These are phyloP conservation scores for Calonectria crousiana DNA, from an alignment of 2,329 filamentous ascomycete species.

Conservation along the genomic window DNA sequence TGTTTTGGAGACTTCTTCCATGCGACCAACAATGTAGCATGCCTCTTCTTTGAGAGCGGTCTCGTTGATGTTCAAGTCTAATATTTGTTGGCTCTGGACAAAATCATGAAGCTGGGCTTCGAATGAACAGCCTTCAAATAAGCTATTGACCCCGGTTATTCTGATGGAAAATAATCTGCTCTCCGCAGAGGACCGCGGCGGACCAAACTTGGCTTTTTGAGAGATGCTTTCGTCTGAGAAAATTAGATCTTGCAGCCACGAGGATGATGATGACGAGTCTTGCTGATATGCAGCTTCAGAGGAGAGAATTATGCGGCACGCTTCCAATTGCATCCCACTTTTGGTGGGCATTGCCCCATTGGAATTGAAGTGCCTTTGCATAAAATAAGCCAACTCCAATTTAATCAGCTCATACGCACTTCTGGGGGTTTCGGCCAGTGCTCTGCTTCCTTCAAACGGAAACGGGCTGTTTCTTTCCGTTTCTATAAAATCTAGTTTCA, in stretches of 20 bases:
- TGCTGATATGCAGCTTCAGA: conserved; percentile 21
- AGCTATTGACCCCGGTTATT: conserved; percentile 40
- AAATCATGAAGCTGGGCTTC: conserved; percentile 36
- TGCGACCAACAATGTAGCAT: conserved; percentile 27
- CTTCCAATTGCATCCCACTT: conserved; percentile 30
- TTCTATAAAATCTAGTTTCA: conserved; percentile 28
- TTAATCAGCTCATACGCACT: conserved; percentile 34
- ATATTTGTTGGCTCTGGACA: conserved; percentile 13
- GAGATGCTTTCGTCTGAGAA: conserved; percentile 23
- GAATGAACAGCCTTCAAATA: conserved; percentile 43
- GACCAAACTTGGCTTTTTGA: conserved; percentile 37
- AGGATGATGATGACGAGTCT: conserved; percentile 13
- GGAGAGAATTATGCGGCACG: conserved; percentile 29
- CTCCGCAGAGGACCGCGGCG: conserved; percentile 37
- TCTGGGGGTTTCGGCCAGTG: conserved; percentile 20
- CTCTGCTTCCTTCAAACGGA: conserved; percentile 29
- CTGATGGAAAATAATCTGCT: conserved; percentile 34
- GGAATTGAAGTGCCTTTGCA: conserved; percentile 28
- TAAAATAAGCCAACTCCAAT: conserved; percentile 34
- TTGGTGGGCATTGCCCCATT: conserved; percentile 17
- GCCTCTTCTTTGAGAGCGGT: conserved; percentile 31
- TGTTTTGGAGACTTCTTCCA: conserved; percentile 32
- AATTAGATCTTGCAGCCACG: conserved; percentile 34
- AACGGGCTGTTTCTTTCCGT: conserved; percentile 28
- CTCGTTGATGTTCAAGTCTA: conserved; percentile 4